These are phyloP conservation scores for Zymoseptoria ardabiliae DNA, from an alignment of 2,329 filamentous ascomycete species.

Conservation along the genomic window DNA sequence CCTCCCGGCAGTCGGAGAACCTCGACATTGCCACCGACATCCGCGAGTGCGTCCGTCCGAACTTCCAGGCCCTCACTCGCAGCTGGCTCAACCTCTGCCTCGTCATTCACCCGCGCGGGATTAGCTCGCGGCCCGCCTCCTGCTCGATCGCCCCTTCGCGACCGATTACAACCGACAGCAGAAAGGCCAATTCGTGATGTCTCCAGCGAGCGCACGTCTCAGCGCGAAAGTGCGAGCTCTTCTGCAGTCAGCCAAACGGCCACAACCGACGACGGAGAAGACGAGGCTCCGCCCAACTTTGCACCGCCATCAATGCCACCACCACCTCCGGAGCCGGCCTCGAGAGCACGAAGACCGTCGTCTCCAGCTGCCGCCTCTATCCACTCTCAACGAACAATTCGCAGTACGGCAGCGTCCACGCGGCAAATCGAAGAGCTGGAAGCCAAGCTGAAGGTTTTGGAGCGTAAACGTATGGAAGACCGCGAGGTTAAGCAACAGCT, in stretches of 20 bases:
- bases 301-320: constrained; percentile 25
- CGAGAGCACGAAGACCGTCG: constrained; percentile 26
- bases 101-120: constrained; percentile 12
- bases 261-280: constrained; percentile 17
- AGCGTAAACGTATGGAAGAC: constrained; percentile 80
- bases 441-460: constrained; percentile 75
- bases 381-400: constrained; percentile 27
- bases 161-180: constrained; percentile 17
- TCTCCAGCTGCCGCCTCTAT: constrained; percentile 27
- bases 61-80: constrained; percentile 5
- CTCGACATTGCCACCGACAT: constrained; percentile 30
- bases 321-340: constrained; percentile 15
- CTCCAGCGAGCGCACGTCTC: constrained; percentile 19
- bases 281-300: constrained; percentile 23
- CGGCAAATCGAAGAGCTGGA: constrained; percentile 81
- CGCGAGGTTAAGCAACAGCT: constrained; percentile 74
- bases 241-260: constrained; percentile 16
- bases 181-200: constrained; percentile 19
- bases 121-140: constrained; percentile 10
- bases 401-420: constrained; percentile 45
- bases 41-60: constrained; percentile 1
- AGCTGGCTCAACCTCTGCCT: constrained; percentile 6
- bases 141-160: constrained; percentile 8
- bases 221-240: constrained; percentile 15
- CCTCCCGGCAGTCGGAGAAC: constrained; percentile 35